Conservation (phyloP, 2,329 filamentous ascomycete species). For the Paraconiothyrium sp. region DNA sequence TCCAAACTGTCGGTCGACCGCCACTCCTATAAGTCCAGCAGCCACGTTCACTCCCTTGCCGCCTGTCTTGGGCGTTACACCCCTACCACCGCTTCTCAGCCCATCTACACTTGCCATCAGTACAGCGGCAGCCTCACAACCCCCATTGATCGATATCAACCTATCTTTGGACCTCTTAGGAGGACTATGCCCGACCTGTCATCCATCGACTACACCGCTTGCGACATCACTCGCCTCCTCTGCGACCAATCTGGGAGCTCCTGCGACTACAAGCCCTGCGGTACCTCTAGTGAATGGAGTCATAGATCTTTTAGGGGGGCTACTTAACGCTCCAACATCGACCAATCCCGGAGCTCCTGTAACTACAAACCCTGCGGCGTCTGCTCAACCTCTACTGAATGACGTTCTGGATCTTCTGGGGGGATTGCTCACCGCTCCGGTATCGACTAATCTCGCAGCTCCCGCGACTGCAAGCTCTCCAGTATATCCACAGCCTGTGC, state of each 20-base stretch:
- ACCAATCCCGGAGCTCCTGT: no score
- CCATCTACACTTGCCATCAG: background rate
- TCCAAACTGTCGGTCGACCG: background rate
- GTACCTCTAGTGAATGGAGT: background rate
- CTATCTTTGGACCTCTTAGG: background rate
- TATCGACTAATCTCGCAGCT: no score
- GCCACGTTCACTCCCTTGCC: background rate
- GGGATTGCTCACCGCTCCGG: background rate
- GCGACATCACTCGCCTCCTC: no score
- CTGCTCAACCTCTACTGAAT: background rate
- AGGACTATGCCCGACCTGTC: conserved; percentile 1
- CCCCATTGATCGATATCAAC: conserved; percentile 4
- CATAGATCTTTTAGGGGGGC: background rate
- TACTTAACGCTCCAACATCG: background rate
- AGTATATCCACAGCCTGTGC: no score
- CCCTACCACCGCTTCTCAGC: background rate
- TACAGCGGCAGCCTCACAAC: background rate
- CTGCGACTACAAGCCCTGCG: no score
- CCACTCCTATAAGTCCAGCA: background rate
- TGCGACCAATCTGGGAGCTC: no score
- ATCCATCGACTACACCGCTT: background rate
- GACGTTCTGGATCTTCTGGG: conserved; percentile 4
- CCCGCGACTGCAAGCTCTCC: no score
- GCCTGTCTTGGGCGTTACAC: background rate
- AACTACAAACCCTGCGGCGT: no score